A percentile compares a stretch with the other conserved stretches of the same genome.
Evolutionary conservation across 352 stramenopile species (phyloP).

Genomic region (Elongisporangium undulatum): DNA sequence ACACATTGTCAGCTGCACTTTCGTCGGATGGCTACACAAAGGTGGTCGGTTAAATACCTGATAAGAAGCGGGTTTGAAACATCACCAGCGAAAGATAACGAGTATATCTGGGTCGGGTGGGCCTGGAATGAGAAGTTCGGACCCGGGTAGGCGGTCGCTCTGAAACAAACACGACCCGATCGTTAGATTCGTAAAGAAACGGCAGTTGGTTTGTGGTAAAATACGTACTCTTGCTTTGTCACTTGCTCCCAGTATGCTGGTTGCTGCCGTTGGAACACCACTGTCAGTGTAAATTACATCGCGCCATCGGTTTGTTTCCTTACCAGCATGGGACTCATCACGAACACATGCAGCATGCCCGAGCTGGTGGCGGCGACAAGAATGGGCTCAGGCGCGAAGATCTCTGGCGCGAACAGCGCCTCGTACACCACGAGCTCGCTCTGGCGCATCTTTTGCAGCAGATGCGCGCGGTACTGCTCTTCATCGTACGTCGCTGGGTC

Average conservation of each 20-base stretch:
- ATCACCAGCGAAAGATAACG: constrained; percentile 61
- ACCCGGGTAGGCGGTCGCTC: constrained; percentile 29
- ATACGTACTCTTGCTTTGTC: constrained; percentile 24
- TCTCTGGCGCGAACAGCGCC: constrained; percentile 39
- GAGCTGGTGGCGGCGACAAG: constrained; percentile 67
- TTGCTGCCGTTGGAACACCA: constrained; percentile 7
- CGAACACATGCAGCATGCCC: constrained; percentile 56
- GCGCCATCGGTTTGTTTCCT: neutral
- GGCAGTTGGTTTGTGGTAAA: neutral
- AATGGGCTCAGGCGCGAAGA: constrained; percentile 21
- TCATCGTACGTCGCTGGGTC: constrained; percentile 61
- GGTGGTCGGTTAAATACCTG: constrained; percentile 24
- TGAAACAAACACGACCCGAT: constrained; percentile 5
- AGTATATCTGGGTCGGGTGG: constrained; percentile 71
- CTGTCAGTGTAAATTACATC: neutral
- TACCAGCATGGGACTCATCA: constrained; percentile 37
- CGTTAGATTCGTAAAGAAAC: neutral
- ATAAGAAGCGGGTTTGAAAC: constrained; percentile 46
- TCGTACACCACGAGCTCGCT: constrained; percentile 52
- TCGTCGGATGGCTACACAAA: constrained; percentile 4
- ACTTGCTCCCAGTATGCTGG: constrained; percentile 47
- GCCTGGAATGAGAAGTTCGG: constrained; percentile 61
- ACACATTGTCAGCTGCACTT: neutral
- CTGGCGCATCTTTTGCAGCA: constrained; percentile 52
- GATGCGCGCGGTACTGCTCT: constrained; percentile 30